phyloP scores from a whole-genome alignment of 1,284 basidiomycete species.

The Gymnopus androsaceus region DNA sequence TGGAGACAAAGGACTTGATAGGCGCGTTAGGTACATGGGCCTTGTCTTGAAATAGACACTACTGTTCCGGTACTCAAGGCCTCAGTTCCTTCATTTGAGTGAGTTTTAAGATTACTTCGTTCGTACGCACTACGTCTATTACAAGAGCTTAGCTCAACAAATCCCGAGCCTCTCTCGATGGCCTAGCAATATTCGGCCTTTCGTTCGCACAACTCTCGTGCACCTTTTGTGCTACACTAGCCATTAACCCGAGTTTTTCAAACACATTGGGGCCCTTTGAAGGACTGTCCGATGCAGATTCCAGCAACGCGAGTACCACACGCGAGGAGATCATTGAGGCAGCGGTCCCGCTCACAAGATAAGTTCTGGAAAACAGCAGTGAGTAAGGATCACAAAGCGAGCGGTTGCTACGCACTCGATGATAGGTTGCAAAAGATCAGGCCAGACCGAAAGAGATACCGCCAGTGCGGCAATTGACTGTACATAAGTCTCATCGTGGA shows the following conservation, averaged over 20 bases:
- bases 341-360: constrained; percentile 65
- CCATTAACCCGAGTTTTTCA: constrained; percentile 61
- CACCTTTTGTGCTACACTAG: constrained; percentile 74
- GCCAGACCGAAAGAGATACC: constrained; percentile 65
- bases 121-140: background rate
- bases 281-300: constrained; percentile 42
- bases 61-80: too few relatives aligned
- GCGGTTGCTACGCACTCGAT: constrained; percentile 56
- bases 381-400: background rate
- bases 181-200: constrained; percentile 75
- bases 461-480: constrained; percentile 71
- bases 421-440: constrained; percentile 67
- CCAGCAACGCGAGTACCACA: constrained; percentile 65
- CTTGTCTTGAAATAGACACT: too few relatives aligned
- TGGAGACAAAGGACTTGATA: too few relatives aligned
- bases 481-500: constrained; percentile 73
- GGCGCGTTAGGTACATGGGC: too few relatives aligned
- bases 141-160: constrained; percentile 40
- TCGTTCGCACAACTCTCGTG: constrained; percentile 72
- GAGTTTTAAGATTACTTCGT: too few relatives aligned
- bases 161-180: constrained; percentile 85
- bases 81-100: too few relatives aligned
- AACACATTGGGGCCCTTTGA: constrained; percentile 53
- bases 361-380: constrained; percentile 34
- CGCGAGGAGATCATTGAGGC: constrained; percentile 65